Percentiles rank a stretch among this genome's conserved stretches.
Conservation (phyloP, 2,329 filamentous ascomycete genomes). For the Hypocrella siamensis region DNA sequence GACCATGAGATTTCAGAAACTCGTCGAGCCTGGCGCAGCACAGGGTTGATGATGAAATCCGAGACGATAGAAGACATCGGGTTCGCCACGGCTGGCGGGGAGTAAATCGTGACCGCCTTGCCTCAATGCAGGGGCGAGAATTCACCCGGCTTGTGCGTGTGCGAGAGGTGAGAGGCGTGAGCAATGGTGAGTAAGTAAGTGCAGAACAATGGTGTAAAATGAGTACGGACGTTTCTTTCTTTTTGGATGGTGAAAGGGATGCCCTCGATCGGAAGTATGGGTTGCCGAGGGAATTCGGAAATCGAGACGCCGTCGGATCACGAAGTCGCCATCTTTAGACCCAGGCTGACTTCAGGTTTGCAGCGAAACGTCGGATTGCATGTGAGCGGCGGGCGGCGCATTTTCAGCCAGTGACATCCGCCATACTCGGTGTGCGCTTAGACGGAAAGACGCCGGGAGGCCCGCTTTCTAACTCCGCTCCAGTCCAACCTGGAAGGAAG, state of each 20-base stretch:
- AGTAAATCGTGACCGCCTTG: slow-evolving; percentile 1
- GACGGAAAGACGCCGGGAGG: neutral
- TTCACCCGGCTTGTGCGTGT: neutral
- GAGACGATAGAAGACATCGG: slow-evolving; percentile 47
- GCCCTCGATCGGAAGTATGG: no score
- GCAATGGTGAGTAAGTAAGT: no score
- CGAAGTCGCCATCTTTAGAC: no score
- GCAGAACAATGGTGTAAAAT: no score
- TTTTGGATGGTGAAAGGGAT: no score
- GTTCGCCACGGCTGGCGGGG: slow-evolving; percentile 4
- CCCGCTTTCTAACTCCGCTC: no score
- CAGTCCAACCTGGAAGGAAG: neutral
- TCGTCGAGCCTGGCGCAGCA: slow-evolving; percentile 48
- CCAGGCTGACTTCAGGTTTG: no score
- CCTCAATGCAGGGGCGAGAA: no score
- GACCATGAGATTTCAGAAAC: slow-evolving; percentile 37
- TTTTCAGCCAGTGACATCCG: neutral
- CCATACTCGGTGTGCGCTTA: neutral
- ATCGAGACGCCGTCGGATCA: no score
- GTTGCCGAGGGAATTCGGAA: no score
- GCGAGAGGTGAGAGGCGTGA: neutral
- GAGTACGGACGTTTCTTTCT: no score
- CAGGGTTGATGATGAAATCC: slow-evolving; percentile 50
- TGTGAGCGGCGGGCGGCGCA: neutral
- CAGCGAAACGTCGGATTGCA: no score